A percentile compares a stretch with the other conserved stretches of the same genome.
Evolutionary conservation across 176 grass and related monocot species (phyloP).

Genomic region (Thinopyrum elongatum): DNA sequence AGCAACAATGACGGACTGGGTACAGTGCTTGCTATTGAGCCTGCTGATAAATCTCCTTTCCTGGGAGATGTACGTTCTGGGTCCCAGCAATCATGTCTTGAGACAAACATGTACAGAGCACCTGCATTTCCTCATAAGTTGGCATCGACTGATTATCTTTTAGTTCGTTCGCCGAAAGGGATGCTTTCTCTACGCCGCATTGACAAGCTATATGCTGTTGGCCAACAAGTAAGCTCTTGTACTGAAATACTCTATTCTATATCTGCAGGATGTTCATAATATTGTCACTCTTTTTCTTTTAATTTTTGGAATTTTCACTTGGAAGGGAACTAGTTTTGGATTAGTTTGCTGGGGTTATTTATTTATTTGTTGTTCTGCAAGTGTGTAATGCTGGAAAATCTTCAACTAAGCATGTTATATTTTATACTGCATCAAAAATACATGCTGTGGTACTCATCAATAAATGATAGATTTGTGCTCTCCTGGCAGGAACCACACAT

Average conservation of each 20-base stretch:
- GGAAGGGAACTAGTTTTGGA: neutral
- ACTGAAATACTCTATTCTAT: slow-evolving; percentile 19
- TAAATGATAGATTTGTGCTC: slow-evolving; percentile 26
- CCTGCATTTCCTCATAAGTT: slow-evolving; percentile 91
- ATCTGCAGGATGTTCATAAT: neutral
- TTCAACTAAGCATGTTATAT: neutral
- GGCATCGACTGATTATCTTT: slow-evolving; percentile 76
- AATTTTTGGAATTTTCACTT: neutral
- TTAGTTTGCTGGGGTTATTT: slow-evolving; percentile 11
- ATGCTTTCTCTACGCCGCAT: slow-evolving; percentile 80
- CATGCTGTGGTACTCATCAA: neutral
- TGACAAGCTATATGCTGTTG: slow-evolving; percentile 84
- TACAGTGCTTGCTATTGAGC: slow-evolving; percentile 74
- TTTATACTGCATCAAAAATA: neutral
- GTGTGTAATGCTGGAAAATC: slow-evolving; percentile 18
- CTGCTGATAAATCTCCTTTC: slow-evolving; percentile 95
- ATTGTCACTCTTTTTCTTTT: slow-evolving; percentile 5
- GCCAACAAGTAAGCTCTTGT: slow-evolving; percentile 74
- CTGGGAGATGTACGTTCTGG: slow-evolving; percentile 79
- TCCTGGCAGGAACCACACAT: slow-evolving; percentile 88
- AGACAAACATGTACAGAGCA: slow-evolving; percentile 93
- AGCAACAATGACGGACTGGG: slow-evolving; percentile 64
- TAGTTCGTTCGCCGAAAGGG: slow-evolving; percentile 91
- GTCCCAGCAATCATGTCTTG: slow-evolving; percentile 79
- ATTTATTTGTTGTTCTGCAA: neutral